Evolutionary conservation across 768 basidiomycete genomes (phyloP).

Genomic region (Rhizopogon vinicolor): DNA sequence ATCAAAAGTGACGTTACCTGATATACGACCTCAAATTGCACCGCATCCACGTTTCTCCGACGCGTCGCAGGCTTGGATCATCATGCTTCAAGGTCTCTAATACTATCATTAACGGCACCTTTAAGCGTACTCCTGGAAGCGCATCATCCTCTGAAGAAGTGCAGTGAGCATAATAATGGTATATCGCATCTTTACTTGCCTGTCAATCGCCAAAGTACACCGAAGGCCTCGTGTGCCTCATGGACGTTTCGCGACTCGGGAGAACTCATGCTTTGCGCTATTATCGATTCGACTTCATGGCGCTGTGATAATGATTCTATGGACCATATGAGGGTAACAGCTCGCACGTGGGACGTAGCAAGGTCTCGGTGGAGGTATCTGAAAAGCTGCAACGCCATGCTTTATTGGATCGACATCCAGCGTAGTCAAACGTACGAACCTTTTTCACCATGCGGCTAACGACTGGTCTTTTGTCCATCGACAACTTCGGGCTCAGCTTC

Average conservation of each 20-base stretch:
- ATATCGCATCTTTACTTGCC: slow-evolving; percentile 40
- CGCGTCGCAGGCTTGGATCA: slow-evolving; percentile 67
- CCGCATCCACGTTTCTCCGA: slow-evolving; percentile 97
- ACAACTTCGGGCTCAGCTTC: slow-evolving; percentile 46
- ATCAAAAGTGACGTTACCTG: slow-evolving; percentile 44
- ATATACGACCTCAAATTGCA: slow-evolving; percentile 89
- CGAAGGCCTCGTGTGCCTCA: slow-evolving; percentile 82
- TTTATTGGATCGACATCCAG: not conserved
- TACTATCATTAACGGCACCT: slow-evolving; percentile 83
- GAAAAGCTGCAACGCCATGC: slow-evolving; percentile 47
- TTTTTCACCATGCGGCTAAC: slow-evolving; percentile 57
- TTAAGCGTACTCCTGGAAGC: slow-evolving; percentile 78
- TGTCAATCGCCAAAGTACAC: slow-evolving; percentile 85
- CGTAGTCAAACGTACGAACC: slow-evolving; percentile 24
- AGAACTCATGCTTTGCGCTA: slow-evolving; percentile 68
- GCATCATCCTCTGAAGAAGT: slow-evolving; percentile 65
- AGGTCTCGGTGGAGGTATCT: slow-evolving; percentile 64
- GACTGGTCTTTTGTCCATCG: slow-evolving; percentile 49
- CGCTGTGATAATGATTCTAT: slow-evolving; percentile 52
- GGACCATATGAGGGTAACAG: slow-evolving; percentile 80
- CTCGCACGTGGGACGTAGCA: slow-evolving; percentile 74
- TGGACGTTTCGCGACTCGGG: slow-evolving; percentile 40
- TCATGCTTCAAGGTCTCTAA: slow-evolving; percentile 78
- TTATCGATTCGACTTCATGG: slow-evolving; percentile 71
- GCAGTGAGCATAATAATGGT: slow-evolving; percentile 3